Evolutionary conservation across 2,329 filamentous ascomycete species (phyloP), one percentile per base, ranked within the genome.

Genomic region (Trichoderma sp.): DNA sequence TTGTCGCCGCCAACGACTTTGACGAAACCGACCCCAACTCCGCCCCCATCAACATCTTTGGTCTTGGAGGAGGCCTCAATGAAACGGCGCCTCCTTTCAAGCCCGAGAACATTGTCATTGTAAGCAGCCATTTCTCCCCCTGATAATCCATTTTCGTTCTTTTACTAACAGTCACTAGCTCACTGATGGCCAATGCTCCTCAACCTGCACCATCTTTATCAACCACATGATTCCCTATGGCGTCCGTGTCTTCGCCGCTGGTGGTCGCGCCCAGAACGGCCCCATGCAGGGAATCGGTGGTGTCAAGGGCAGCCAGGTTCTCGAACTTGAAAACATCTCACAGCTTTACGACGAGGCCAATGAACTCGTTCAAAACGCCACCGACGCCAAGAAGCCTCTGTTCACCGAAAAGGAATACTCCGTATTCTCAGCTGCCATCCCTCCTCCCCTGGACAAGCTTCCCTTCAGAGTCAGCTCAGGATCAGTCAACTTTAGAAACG

Each of bases 221-320:
- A 84, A 88, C 58, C 82, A 89, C 28, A 84, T 91, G 82, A 79
- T 82, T 8, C 61, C 68, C 3, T 71, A 81, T 84, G 85, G 86
- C 26, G 85, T 91, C 2, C 86, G 86, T 73, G 87, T 86, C 43
- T 83, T 91, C 59, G 84, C 84, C 1, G 81, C 90, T 28, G 90
- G 90, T 17, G 90, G 90, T 1, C 84, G 88, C 8, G 85, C 88
- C 0, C 79, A 80, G 7, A 73, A 80, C 3, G 76, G 76, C 3
- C 84, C 86, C 2, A 91, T 90, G 81, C 87, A 90, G 79, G 83
- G 82, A 3, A 79, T 91, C 2, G 89, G 88, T n/a, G 88, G 87
- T 15, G 83, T 87, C 12, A 88, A 88, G 74, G 89, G 89, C 28
- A 81, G 82, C 0, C 82, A 85, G 71, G 77, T 82, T 3, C 70